Evolutionary conservation across 2,329 filamentous ascomycete genomes (phyloP).

Genomic region (Leptographium galeiforme): DNA sequence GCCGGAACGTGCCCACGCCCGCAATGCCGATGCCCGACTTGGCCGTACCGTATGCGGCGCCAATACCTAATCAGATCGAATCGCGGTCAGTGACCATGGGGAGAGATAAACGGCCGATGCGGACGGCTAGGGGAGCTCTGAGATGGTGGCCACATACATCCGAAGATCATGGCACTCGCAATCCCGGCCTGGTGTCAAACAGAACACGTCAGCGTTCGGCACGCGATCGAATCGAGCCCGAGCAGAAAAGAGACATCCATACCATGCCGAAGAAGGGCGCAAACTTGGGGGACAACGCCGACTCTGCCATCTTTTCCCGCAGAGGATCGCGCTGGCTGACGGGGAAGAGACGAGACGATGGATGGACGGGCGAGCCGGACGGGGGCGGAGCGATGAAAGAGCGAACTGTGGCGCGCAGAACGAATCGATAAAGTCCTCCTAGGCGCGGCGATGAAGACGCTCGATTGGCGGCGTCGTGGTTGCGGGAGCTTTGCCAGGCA

Average conservation of each 20-base stretch:
- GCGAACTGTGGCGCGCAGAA: neutral
- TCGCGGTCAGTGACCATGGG: neutral
- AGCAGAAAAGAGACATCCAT: conserved; percentile 20
- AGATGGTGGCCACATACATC: conserved; percentile 43
- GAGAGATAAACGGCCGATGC: conserved; percentile 1
- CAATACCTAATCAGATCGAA: conserved; percentile 31
- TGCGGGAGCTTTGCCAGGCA: neutral
- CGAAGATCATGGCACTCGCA: conserved; percentile 70
- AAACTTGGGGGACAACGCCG: conserved; percentile 60
- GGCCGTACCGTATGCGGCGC: conserved; percentile 76
- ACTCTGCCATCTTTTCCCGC: conserved; percentile 26
- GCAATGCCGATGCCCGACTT: conserved; percentile 83
- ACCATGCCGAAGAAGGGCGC: conserved; percentile 85
- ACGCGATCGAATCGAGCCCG: neutral
- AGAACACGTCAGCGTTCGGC: neutral
- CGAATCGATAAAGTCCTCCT: neutral
- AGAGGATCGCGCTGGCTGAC: neutral
- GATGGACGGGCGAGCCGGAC: neutral
- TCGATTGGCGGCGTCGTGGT: neutral
- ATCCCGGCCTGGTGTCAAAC: conserved; percentile 50
- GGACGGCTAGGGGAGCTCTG: conserved; percentile 3
- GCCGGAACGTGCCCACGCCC: conserved; percentile 71
- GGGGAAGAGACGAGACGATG: neutral
- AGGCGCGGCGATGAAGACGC: neutral
- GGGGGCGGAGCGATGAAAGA: neutral